Conservation (phyloP, 1,284 basidiomycete species). For the Veloporphyrellus conicus region DNA sequence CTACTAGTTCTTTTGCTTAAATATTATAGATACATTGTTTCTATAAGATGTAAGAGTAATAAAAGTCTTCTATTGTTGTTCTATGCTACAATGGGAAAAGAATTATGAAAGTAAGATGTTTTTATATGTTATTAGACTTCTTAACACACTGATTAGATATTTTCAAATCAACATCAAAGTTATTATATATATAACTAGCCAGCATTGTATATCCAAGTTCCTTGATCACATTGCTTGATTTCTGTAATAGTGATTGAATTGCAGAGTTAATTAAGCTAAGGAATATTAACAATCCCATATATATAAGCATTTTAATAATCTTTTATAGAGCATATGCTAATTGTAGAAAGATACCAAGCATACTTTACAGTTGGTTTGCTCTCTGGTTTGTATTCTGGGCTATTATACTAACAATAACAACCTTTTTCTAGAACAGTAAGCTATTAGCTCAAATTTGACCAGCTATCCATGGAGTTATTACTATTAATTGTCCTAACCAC, state of each 20-base stretch:
- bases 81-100: slow-evolving; percentile 2
- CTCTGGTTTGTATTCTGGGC: slow-evolving; percentile 1
- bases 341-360: slow-evolving; percentile 5
- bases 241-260: not conserved
- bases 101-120: slow-evolving; percentile 2
- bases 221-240: not conserved
- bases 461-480: no score
- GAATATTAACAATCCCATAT: slow-evolving; percentile 1
- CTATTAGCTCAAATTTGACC: no score
- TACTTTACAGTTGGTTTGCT: slow-evolving; percentile 3
- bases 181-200: slow-evolving; percentile 1
- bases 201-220: not conserved
- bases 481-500: no score
- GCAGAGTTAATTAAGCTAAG: not conserved
- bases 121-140: not conserved
- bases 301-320: not conserved
- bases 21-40: not conserved
- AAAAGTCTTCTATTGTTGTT: not conserved
- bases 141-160: not conserved
- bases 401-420: slow-evolving; percentile 5
- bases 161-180: slow-evolving; percentile 6
- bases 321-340: slow-evolving; percentile 3
- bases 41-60: not conserved
- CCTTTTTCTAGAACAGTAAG: slow-evolving; percentile 2
- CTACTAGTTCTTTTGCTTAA: not conserved